Evolutionary conservation across 371 early-diverging fungal genomes (phyloP), one percentile per base, ranked within the genome.

Genomic region (Dinochytrium kinnereticum): DNA sequence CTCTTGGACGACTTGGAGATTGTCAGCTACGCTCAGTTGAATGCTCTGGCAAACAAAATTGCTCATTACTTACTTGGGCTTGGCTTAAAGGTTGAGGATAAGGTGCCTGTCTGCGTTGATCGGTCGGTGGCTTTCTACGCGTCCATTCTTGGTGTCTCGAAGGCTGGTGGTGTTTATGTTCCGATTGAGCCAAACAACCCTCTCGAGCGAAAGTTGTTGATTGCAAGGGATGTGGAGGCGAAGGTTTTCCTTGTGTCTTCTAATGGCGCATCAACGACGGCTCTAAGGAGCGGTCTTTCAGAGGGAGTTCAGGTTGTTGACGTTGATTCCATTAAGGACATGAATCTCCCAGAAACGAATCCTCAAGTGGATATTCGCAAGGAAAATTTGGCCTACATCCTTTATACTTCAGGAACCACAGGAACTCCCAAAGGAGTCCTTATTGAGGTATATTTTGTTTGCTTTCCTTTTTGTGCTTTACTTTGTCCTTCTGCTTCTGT

Each of bases 381-480:
- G 26, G 26, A 24, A 19, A 15, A 26, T 55, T 59, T 73, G 13
- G 78, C 78, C 19, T 77, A 77, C 53, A 64, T 70, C 0, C 51
- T 74, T 1, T 80, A 67, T 49, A 81, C 81, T 5, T 72, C 71
- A 28, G 81, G 81, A 5, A 69, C 78, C n/a, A 75, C 81, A 21
- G 81, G 81, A 1, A 70, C 36, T 33, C 81, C 81, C n/a, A 80
- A 80, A 57, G 81, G 81, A 0, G 76, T 78, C 15, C 31, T 38
- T 5, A 24, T 55, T 30, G 57, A 55, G 57, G 57, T 55, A 49
- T n/a, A 49, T 15, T 15, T 49, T 15, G 13, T 13, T 49, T 49
- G 13, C 49, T 49, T 49, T 49, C 13, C n/a, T n/a, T 49, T n/a
- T 44, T 44, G 44, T 44, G 44, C 44, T 44, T 19, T 13, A 44